Evolutionary conservation across 1,284 basidiomycete genomes (phyloP).

Genomic region (Ceraceosorus guamensis): DNA sequence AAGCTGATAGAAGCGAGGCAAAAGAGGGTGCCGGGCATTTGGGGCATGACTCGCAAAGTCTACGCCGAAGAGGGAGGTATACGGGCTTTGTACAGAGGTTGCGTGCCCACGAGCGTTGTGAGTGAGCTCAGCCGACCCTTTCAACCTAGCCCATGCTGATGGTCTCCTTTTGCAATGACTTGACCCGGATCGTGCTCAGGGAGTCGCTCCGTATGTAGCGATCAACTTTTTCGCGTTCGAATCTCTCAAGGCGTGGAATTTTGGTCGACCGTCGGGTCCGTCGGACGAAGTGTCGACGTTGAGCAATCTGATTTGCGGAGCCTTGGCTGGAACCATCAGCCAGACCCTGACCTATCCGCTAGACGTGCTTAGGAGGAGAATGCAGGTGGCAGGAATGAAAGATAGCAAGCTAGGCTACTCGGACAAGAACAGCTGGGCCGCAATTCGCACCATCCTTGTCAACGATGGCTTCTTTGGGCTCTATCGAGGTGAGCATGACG

Average conservation of each 20-base stretch:
- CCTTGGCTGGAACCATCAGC: slow-evolving; percentile 61
- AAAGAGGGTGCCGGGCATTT: slow-evolving; percentile 60
- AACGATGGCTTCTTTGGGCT: slow-evolving; percentile 68
- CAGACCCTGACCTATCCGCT: slow-evolving; percentile 93
- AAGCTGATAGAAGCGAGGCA: slow-evolving; percentile 7
- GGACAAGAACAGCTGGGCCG: slow-evolving; percentile 62
- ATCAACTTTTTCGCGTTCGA: slow-evolving; percentile 37
- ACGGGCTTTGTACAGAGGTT: slow-evolving; percentile 75
- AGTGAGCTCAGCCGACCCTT: too few species aligned
- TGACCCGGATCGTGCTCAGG: slow-evolving; percentile 38
- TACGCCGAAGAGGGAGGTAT: slow-evolving; percentile 84
- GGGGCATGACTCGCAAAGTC: slow-evolving; percentile 81
- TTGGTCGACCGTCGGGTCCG: slow-evolving; percentile 23
- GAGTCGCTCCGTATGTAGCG: slow-evolving; percentile 81
- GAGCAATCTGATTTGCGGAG: slow-evolving; percentile 52
- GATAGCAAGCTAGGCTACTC: slow-evolving; percentile 61
- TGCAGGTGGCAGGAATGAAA: slow-evolving; percentile 87
- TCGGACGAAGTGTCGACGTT: slow-evolving; percentile 30
- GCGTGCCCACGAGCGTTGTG: slow-evolving; percentile 70
- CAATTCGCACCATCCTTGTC: slow-evolving; percentile 62
- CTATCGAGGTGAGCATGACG: slow-evolving; percentile 57
- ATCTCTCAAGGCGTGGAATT: too few species aligned
- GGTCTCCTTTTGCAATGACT: too few species aligned
- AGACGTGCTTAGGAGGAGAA: slow-evolving; percentile 84
- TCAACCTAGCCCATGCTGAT: too few species aligned